Conservation (phyloP, 1,139 yeast genomes). For the Torulaspora pretoriensis region DNA sequence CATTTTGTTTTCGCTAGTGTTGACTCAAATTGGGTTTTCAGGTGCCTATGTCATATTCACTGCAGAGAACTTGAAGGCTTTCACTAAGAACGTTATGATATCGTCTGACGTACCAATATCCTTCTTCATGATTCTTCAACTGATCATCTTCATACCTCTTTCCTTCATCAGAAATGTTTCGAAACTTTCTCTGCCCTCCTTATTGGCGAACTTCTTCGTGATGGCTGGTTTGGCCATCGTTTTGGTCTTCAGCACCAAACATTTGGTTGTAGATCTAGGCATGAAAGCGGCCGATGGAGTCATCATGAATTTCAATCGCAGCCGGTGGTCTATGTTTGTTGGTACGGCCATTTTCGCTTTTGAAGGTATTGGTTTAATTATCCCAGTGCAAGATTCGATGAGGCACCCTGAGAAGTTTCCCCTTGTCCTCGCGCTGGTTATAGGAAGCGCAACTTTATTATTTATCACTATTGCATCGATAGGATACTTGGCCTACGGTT, state of each 20-base stretch:
- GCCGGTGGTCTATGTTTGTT: constrained; percentile 65
- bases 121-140: constrained; percentile 50
- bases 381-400: constrained; percentile 78
- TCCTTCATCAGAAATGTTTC: constrained; percentile 69
- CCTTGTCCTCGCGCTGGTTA: constrained; percentile 54
- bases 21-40: constrained; percentile 73
- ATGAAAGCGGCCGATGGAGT: constrained; percentile 34
- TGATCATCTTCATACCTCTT: constrained; percentile 59
- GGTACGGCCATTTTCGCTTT: constrained; percentile 81
- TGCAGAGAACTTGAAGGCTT: constrained; percentile 62
- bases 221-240: constrained; percentile 61
- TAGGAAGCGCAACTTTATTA: constrained; percentile 53
- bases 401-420: constrained; percentile 68
- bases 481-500: constrained; percentile 70
- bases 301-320: constrained; percentile 48
- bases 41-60: constrained; percentile 74
- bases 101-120: constrained; percentile 36
- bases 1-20: constrained; percentile 57
- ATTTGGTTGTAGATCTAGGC: constrained; percentile 26
- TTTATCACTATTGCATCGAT: constrained; percentile 61
- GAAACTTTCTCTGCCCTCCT: constrained; percentile 61
- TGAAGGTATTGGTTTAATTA: constrained; percentile 74
- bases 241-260: constrained; percentile 48
- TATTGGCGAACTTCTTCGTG: constrained; percentile 64
- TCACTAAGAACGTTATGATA: constrained; percentile 46